Evolutionary conservation across 2,329 filamentous ascomycete genomes (phyloP), one percentile per base, ranked within the genome.

Genomic region (Nemania diffusa): DNA sequence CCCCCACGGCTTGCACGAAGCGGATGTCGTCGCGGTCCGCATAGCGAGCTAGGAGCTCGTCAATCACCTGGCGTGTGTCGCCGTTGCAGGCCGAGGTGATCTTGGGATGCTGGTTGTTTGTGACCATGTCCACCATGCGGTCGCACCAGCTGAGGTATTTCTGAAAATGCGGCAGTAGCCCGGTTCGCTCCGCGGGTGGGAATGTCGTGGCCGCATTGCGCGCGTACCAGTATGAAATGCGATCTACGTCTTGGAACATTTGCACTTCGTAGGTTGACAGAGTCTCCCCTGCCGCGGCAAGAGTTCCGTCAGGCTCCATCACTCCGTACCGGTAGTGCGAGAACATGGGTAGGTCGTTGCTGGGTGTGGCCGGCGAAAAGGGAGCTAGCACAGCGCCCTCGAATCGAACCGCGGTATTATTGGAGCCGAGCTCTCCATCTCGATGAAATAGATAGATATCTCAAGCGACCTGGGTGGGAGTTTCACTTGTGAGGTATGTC

Each of bases 1-100:
- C 76, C 1, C 81, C 75, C 0, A 79, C 76, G 2, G 70, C 69
- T 6, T 74, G 58, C 0, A 75, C 59, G 3, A 78, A 68, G 26
- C 78, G 75, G 13, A 80, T 59, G 26, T 76, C 73, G 50, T 37
- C 44, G 26, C 52, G 27, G 13, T 15, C 51, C 44, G 37, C 15
- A 26, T 62, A 57, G 9, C 46, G 52, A 29, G 5, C 15, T 7
- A 17, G 17, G 2, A 58, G 13, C n/a, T 44, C 40, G 40, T 44
- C 40, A 15, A 44, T 15, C 7, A 44, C 40, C 40, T 44, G 7
- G 40, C 40, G 40, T 15, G 40, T 44, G 40, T 44, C 40, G 40
- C 7, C 40, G 40, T 44, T 44, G 40, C 40, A 44, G 7, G 7
- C 40, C 5, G 40, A 13, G 7, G 7, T 44, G 3, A 62, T 34